phyloP scores from a whole-genome alignment of 352 stramenopile species.

The Globisporangium nunn region DNA sequence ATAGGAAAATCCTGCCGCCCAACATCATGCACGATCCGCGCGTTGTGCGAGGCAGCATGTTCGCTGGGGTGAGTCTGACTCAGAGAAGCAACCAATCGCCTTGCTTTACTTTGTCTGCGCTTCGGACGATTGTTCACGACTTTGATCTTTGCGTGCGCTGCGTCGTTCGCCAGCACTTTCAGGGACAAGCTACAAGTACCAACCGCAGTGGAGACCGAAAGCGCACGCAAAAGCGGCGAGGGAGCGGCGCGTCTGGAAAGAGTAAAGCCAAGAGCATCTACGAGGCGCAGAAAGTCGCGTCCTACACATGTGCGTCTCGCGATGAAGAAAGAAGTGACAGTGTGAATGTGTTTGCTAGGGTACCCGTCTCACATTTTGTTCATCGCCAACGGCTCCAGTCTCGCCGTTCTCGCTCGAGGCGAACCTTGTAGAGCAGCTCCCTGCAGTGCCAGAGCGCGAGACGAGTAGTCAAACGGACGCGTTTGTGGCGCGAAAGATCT shows the following conservation, averaged over 20 bases:
- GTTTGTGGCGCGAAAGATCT: conserved; percentile 31
- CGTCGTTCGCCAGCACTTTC: neutral
- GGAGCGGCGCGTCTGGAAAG: conserved; percentile 3
- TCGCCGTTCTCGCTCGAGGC: conserved; percentile 48
- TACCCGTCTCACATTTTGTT: neutral
- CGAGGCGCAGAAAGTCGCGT: conserved; percentile 19
- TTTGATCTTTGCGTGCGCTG: too few relatives aligned
- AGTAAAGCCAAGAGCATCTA: conserved; percentile 30
- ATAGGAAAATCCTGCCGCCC: conserved; percentile 23
- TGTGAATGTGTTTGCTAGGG: neutral
- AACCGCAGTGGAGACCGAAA: conserved; percentile 19
- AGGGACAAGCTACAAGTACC: neutral
- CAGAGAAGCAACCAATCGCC: neutral
- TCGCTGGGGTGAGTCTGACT: conserved; percentile 30
- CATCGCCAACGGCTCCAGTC: conserved; percentile 15
- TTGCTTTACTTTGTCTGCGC: neutral
- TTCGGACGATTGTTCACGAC: too few relatives aligned
- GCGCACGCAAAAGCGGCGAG: conserved; percentile 28
- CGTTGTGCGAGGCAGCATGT: conserved; percentile 55
- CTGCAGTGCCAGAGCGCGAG: conserved; percentile 26
- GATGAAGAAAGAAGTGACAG: neutral
- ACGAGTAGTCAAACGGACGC: conserved; percentile 63
- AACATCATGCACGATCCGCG: conserved; percentile 80
- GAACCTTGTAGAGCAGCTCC: conserved; percentile 57
- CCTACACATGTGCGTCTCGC: conserved; percentile 28